Conservation (phyloP, 306 rosid genomes). For the Betula pendula region DNA sequence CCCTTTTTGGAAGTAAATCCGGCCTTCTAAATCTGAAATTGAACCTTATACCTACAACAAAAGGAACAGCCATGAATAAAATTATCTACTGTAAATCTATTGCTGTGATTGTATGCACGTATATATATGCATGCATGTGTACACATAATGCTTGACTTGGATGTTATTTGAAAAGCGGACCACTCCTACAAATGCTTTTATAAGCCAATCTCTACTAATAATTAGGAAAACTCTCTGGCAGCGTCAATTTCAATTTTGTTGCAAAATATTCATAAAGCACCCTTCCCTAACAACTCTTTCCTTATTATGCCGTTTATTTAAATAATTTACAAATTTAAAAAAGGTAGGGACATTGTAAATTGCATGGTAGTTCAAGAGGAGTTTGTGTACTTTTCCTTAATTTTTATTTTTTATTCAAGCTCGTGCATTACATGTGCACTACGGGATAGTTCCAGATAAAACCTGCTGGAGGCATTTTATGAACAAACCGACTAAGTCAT, state of each 20-base stretch:
- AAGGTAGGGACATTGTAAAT: too few relatives aligned
- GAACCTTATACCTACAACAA: constrained; percentile 62
- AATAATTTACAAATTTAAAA: too few relatives aligned
- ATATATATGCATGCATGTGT: background rate
- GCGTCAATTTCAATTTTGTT: background rate
- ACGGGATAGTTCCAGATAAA: background rate
- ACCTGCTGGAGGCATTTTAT: background rate
- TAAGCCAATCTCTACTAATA: background rate
- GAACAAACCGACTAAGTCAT: background rate
- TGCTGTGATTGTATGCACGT: background rate
- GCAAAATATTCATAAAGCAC: background rate
- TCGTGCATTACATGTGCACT: background rate
- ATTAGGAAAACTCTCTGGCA: too few relatives aligned
- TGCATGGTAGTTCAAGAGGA: too few relatives aligned
- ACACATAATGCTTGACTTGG: background rate
- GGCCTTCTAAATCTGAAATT: constrained; percentile 73
- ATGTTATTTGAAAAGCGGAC: background rate
- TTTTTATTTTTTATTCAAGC: background rate
- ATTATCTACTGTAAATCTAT: background rate
- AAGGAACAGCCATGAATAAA: constrained; percentile 21
- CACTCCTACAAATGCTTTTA: background rate
- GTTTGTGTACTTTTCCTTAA: too few relatives aligned
- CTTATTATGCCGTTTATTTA: too few relatives aligned
- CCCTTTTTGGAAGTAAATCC: constrained; percentile 80
- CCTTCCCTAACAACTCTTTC: background rate